Conservation (phyloP, 2,329 filamentous ascomycete genomes). For the Claviceps sp. region DNA sequence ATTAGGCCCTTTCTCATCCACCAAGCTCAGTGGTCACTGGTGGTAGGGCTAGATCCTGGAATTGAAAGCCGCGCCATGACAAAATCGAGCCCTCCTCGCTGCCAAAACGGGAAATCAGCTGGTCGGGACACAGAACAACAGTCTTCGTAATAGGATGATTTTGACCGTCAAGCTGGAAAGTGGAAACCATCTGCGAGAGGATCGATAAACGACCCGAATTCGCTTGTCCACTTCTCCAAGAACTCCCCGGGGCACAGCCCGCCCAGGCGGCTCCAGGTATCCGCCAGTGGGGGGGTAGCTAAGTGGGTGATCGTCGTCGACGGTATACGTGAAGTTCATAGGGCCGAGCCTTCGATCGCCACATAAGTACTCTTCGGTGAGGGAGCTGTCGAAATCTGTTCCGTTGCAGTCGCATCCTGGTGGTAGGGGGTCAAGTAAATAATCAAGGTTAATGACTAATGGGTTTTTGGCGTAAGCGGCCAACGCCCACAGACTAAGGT, state of each 20-base stretch:
- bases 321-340: neutral
- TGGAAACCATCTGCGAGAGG: neutral
- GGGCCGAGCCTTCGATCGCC: conserved; percentile 1
- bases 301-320: neutral
- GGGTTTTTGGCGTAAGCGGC: neutral
- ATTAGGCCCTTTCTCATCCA: neutral
- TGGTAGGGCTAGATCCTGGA: neutral
- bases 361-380: neutral
- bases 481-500: neutral
- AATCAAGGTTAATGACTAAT: no score
- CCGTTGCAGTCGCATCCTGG: neutral
- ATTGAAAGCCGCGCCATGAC: neutral
- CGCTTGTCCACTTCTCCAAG: neutral
- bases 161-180: neutral
- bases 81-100: neutral
- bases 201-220: neutral
- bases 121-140: neutral
- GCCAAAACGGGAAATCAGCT: neutral
- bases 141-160: neutral
- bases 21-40: neutral
- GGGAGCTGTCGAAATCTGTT: neutral
- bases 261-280: neutral
- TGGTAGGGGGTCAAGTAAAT: neutral
- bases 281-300: neutral
- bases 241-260: neutral